phyloP scores from a whole-genome alignment of 129 eudicot species.

The Helianthus annuus region HanXRQr2.0-SUNRISE NC_035443.2:70554465-70554964 shows the following conservation, averaged over 20 bases:
- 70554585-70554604: conserved; percentile 1
- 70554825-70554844: background rate
- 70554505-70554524: background rate
- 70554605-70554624: background rate
- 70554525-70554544: background rate
- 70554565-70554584: background rate
- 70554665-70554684: conserved; percentile 11
- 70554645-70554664: background rate
- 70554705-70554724: background rate
- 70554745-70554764: background rate
- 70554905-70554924: too few species aligned
- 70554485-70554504: background rate
- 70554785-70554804: background rate
- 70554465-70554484: background rate
- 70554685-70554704: background rate
- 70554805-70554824: background rate
- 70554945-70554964: too few species aligned
- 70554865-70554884: too few species aligned
- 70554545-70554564: background rate
- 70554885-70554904: too few species aligned
- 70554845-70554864: too few species aligned
- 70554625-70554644: background rate
- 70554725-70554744: background rate
- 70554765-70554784: background rate
- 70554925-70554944: too few species aligned